Evolutionary conservation across 2,329 filamentous ascomycete species (phyloP), one percentile per base, ranked within the genome.

Genomic region (Tricladium varicosporioides): DNA sequence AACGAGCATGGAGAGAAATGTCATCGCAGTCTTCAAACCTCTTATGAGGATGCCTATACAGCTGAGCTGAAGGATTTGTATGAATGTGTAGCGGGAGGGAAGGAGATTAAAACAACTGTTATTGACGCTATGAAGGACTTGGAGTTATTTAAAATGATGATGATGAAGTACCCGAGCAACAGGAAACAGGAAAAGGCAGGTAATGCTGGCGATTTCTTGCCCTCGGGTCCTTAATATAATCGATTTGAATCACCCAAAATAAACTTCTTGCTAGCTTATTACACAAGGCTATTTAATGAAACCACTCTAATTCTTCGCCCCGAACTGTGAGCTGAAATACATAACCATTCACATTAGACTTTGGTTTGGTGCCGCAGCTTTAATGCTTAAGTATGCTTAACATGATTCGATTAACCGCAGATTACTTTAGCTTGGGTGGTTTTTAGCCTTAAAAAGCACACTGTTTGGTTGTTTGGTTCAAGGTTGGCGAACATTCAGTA

Each of bases 21-120:
- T 31, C 73, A 70, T 5, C 48, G 56, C 14, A 50, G 53, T 33
- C 48, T 65, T 13, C 13, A 54, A 16, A 48, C 47, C 36, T 78
- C 77, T 0, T 84, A 80, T 49, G 69, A 74, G 18, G 75, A 77
- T 53, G 64, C 73, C 0, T 76, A 74, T 54, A 75, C 73, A 0
- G 56, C 69, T 0, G 71, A 77, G 62, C 65, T 76, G 57, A 53
- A 69, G 31, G 68, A 72, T 18, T 57, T 75, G 15, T 72, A 73
- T 51, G 56, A 63, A n/a, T 63, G 60, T 42, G 57, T 70, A 16
- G 57, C 63, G 0, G 44, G 67, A n/a, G 67, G 65, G 19, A 69
- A 67, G 48, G 33, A 15, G 14, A 63, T 65, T 1, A 74, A 74
- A 53, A 72, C 67, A 2, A 70, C 64, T 1, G 63, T 63, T 15